Percentiles rank a stretch among this genome's conserved stretches.
phyloP scores from a whole-genome alignment of 352 stramenopile species.

The Phytophthora multivora region DNA sequence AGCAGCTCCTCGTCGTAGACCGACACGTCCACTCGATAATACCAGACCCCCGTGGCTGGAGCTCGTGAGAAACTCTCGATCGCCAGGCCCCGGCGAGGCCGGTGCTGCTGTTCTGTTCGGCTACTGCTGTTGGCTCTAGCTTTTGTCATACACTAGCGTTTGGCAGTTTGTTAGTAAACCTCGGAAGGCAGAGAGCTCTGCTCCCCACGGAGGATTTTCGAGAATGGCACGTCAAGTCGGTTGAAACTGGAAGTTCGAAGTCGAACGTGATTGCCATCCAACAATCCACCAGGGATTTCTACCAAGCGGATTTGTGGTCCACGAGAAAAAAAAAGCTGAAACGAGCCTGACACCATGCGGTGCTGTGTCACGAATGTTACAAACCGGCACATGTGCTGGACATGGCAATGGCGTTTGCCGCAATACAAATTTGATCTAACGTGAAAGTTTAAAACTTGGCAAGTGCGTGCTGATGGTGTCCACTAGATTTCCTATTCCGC shows the following conservation, averaged over 20 bases:
- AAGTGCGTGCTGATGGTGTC: neutral
- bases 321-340: slow-evolving; percentile 20
- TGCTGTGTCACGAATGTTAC: neutral
- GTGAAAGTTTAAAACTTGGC: too few species aligned
- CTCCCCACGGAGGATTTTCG: slow-evolving; percentile 6
- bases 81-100: slow-evolving; percentile 36
- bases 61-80: slow-evolving; percentile 59
- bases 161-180: neutral
- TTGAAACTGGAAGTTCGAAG: neutral
- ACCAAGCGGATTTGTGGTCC: slow-evolving; percentile 2
- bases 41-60: slow-evolving; percentile 58
- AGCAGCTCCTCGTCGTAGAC: slow-evolving; percentile 21
- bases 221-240: slow-evolving; percentile 5
- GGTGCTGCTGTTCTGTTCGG: slow-evolving; percentile 15
- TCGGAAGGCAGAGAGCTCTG: slow-evolving; percentile 1
- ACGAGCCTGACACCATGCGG: neutral
- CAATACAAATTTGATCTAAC: too few species aligned
- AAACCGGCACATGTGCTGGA: too few species aligned
- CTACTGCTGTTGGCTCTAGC: slow-evolving; percentile 17
- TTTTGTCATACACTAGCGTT: slow-evolving; percentile 18
- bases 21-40: slow-evolving; percentile 71
- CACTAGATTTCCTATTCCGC: slow-evolving; percentile 18
- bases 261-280: slow-evolving; percentile 7
- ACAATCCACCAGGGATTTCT: slow-evolving; percentile 3
- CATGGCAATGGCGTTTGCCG: too few species aligned